phyloP scores from a whole-genome alignment of 1,284 basidiomycete species.

The Cryptococcus maquisensis region DNA sequence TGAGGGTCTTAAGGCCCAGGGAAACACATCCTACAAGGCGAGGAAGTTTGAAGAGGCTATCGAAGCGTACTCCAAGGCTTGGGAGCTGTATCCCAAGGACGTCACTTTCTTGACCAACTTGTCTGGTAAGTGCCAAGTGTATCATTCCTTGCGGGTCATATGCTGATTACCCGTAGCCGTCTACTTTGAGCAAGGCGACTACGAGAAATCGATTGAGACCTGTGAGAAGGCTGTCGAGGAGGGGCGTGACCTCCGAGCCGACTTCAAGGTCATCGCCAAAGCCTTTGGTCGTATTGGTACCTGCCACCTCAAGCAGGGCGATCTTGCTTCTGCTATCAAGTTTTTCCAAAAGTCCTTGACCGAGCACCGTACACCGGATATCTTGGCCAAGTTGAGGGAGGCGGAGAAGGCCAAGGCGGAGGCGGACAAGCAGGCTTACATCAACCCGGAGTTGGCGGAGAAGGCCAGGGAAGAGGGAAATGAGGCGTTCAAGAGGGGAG shows the following conservation, averaged over 20 bases:
- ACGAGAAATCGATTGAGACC: conserved; percentile 82
- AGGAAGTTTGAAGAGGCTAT: conserved; percentile 71
- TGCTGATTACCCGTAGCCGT: conserved; percentile 57
- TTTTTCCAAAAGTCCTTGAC: conserved; percentile 88
- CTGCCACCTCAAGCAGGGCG: conserved; percentile 76
- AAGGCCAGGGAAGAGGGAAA: conserved; percentile 89
- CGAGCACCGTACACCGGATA: conserved; percentile 93
- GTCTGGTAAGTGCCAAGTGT: conserved; percentile 59
- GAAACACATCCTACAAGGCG: conserved; percentile 80
- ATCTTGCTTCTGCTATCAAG: conserved; percentile 75
- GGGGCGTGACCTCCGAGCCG: conserved; percentile 62
- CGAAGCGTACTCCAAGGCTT: conserved; percentile 74
- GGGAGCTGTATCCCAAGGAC: conserved; percentile 91
- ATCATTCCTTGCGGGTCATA: background rate
- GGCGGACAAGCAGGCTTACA: conserved; percentile 73
- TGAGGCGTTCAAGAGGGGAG: conserved; percentile 80
- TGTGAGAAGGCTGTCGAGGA: conserved; percentile 95
- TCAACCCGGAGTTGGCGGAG: conserved; percentile 81
- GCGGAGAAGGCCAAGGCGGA: conserved; percentile 77
- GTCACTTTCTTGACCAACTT: conserved; percentile 90
- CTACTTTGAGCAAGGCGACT: conserved; percentile 90
- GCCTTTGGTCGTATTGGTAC: conserved; percentile 87
- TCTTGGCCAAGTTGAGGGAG: conserved; percentile 83
- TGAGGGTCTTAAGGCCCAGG: conserved; percentile 69
- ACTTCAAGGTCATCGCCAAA: conserved; percentile 59